Evolutionary conservation across 768 basidiomycete genomes (phyloP), one percentile per base, ranked within the genome.

Genomic region (Panellus pusillus): DNA sequence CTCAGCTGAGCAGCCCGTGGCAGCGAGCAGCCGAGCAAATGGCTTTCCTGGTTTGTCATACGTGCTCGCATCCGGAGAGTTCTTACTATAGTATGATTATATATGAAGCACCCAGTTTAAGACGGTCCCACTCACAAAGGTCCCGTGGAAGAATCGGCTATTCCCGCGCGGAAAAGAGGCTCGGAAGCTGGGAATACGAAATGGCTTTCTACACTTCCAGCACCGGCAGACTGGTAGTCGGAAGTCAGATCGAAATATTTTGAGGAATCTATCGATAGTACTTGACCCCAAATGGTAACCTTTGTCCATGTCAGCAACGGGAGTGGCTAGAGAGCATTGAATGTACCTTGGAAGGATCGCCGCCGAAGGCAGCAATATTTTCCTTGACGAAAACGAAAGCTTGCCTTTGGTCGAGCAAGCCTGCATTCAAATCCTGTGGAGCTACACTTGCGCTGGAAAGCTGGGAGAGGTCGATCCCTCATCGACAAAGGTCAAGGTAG

Each of bases 311-410:
- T 35, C 8, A 43, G 15, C 31, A 14, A 1, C 27, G 24, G 42
- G 17, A 35, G n/a, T 47, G 18, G 28, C n/a, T 14, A 20, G 28
- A 35, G 1, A 14, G 20, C 44, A 38, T 19, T 6, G 20, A 7
- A 50, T 61, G 24, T 61, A 74, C 82, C 69, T 83, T 86, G 12
- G 67, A 57, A 13, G 79, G 78, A 66, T 86, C 80, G 1, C 86
- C 86, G 12, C 85, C 85, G 61, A 89, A 89, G 3, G 75, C 74
- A 3, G 71, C 76, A 15, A 88, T 81, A 60, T 89, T 85, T n/a
- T 83, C 71, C 55, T 86, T 78, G 0, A 89, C 68, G 66, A 86
- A 89, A 14, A 70, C 59, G 0, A 91, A 66, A 0, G 84, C 84
- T 29, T 74, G 70, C 1, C 75, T 70, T 66, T 88, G 84, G 63